phyloP scores from a whole-genome alignment of 2,329 filamentous ascomycete species.

The Exophiala spinifera region DNA sequence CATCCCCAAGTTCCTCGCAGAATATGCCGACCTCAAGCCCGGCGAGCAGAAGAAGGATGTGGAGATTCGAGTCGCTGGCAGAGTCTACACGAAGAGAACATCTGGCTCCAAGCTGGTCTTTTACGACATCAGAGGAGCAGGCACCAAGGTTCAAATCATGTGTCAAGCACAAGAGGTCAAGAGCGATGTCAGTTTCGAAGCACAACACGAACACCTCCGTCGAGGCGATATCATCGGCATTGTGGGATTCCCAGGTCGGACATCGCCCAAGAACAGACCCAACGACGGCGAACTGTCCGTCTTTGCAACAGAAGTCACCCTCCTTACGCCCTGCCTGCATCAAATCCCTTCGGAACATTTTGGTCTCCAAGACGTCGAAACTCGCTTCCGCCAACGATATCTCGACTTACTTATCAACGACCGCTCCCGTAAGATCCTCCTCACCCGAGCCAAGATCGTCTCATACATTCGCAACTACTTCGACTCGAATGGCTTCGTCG shows the following conservation, averaged over 20 bases:
- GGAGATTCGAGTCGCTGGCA: conserved; percentile 72
- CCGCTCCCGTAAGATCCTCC: conserved; percentile 74
- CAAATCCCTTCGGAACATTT: conserved; percentile 86
- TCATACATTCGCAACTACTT: conserved; percentile 86
- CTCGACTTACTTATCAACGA: conserved; percentile 98
- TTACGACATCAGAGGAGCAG: conserved; percentile 78
- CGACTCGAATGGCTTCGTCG: conserved; percentile 80
- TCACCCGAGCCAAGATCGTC: conserved; percentile 82
- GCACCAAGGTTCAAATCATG: conserved; percentile 82
- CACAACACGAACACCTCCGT: conserved; percentile 84
- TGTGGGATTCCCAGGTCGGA: conserved; percentile 78
- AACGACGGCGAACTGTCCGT: conserved; percentile 85
- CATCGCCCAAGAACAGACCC: conserved; percentile 80
- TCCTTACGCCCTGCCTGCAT: conserved; percentile 88
- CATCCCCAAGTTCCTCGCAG: conserved; percentile 71
- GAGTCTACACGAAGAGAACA: conserved; percentile 84
- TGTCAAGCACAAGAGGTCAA: conserved; percentile 78
- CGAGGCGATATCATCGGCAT: conserved; percentile 92
- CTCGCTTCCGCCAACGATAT: conserved; percentile 88
- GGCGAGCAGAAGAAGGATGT: conserved; percentile 77
- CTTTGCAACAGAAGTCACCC: conserved; percentile 79
- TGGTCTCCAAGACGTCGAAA: conserved; percentile 93
- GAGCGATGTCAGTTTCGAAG: conserved; percentile 69
- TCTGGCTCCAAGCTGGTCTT: conserved; percentile 84
- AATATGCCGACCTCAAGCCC: conserved; percentile 76